Percentiles rank a stretch among this genome's conserved stretches.
phyloP scores from a whole-genome alignment of 2,329 filamentous ascomycete genomes.

The Microcyclospora tardicrescens region DNA sequence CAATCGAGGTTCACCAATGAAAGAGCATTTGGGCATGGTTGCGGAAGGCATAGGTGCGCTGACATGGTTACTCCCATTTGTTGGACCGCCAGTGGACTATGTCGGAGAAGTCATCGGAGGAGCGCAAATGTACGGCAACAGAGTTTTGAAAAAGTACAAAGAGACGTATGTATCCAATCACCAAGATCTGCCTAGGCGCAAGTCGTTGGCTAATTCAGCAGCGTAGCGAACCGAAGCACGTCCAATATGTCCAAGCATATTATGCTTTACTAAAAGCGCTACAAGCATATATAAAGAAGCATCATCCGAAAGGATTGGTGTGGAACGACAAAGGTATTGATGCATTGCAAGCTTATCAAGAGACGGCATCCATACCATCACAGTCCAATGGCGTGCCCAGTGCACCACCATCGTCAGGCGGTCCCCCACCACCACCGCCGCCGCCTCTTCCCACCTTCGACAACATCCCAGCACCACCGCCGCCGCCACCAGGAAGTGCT shows the following conservation, averaged over 20 bases:
- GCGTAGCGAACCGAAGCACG: constrained; percentile 61
- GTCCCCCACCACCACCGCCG: constrained; percentile 37
- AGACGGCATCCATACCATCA: constrained; percentile 38
- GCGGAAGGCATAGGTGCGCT: constrained; percentile 81
- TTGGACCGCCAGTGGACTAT: constrained; percentile 70
- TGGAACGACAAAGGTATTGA: constrained; percentile 76
- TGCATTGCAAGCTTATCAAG: constrained; percentile 54
- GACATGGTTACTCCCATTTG: constrained; percentile 70
- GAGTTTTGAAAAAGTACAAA: constrained; percentile 82
- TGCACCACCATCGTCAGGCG: constrained; percentile 8
- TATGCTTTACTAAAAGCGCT: constrained; percentile 81
- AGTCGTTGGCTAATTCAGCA: constrained; percentile 1
- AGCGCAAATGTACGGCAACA: constrained; percentile 89
- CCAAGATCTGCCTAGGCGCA: neutral
- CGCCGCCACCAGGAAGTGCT: constrained; percentile 46
- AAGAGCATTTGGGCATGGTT: constrained; percentile 74
- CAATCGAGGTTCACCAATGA: constrained; percentile 61
- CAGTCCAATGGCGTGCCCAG: constrained; percentile 17
- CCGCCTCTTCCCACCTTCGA: constrained; percentile 25
- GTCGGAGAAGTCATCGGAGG: constrained; percentile 72
- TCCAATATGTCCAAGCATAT: constrained; percentile 86
- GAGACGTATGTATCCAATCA: constrained; percentile 46
- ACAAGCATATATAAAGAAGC: constrained; percentile 68
- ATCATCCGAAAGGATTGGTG: constrained; percentile 63
- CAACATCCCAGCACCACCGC: constrained; percentile 42